Evolutionary conservation across 2,329 filamentous ascomycete species (phyloP), one percentile per base, ranked within the genome.

Genomic region (Colletotrichum plurivorum): DNA sequence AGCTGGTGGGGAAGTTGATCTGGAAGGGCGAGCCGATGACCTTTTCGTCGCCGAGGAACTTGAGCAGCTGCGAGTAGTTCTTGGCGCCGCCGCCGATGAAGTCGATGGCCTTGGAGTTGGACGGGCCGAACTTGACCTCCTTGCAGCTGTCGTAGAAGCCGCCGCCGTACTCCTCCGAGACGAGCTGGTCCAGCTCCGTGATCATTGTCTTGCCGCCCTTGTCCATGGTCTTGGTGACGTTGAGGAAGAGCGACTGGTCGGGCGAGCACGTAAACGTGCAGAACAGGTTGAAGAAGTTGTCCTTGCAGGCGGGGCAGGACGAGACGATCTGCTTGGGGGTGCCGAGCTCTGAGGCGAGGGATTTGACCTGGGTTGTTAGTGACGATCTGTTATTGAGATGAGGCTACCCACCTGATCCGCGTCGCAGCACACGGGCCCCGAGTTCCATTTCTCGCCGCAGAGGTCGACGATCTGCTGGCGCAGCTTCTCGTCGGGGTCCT

Each of bases 181-280:
- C 90, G 6, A 98, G 84, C 76, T 98, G 95, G 77, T 98, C 95
- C 22, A 99, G 83, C 82, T 98, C 94, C 1, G 93, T 94, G 15
- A 98, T 94, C 64, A 80, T 80, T 2, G 77, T 78, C 73, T 89
- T 89, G 45, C 82, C 86, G 52, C 80, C 83, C 77, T 89, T 93
- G 22, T 87, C 80, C 71, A 89, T 87, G 0, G 91, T 92, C 61
- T 90, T 82, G 12, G 96, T 98, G 51, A 99, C 90, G 76, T 99
- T 99, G 78, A 99, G 86, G 77, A 99, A 99, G 0, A 97, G 85
- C 0, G 94, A 98, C 79, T 99, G 96, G 76, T 99, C 93, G 6
- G 97, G 95, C 5, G 96, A 99, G 84, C 97, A 99, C 2, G 95
- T 98, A 77, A 99, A 98, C 5, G 94, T 97, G 83, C 96, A 99